Evolutionary conservation across 352 stramenopile species (phyloP), one percentile per base, ranked within the genome.

Genomic region (Globisporangium irregulare): DNA sequence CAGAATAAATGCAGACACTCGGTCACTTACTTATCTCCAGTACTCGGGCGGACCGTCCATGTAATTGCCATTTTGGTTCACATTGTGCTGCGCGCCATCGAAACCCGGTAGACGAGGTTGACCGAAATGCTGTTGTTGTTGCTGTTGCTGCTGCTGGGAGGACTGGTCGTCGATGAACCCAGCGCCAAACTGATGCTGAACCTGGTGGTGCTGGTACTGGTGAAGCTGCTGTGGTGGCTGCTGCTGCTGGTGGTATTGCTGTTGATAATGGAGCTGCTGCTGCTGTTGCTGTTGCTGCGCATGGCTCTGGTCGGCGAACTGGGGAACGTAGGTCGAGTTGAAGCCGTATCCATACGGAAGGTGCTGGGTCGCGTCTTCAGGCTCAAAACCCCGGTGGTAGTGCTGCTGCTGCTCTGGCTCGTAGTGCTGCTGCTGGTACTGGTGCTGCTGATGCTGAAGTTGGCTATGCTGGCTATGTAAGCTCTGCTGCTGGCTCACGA

Each of bases 321-420:
- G 74, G 34, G 72, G 66, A 2, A 24, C 8, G 34, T 78, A 81
- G 1, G 60, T 61, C 10, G 63, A 36, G 7, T 65, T 68, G 34
- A 73, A 73, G 1, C 72, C 75, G 43, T 81, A 77, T 12, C 69
- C 67, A 24, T 73, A 81, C 18, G 64, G 27, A n/a, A 69, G 67
- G 41, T 71, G 62, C 20, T 73, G 62, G 54, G 74, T 78, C 3
- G 78, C 82, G 57, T 91, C 84, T 55, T 92, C 84, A 8, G 81
- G 79, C 56, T 92, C 84, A 62, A 92, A 91, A 0, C 81, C 82
- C 14, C 81, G 79, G 59, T 79, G 85, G 64, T 77, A 85, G 20
- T 58, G 56, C n/a, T 64, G 55, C 29, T 65, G 70, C 34, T 75
- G 75, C 48, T 72, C 67, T 3, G 68, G 69, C 12, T 72, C 53